phyloP scores from a whole-genome alignment of 2,329 filamentous ascomycete species.

The Xylaria sp. region DNA sequence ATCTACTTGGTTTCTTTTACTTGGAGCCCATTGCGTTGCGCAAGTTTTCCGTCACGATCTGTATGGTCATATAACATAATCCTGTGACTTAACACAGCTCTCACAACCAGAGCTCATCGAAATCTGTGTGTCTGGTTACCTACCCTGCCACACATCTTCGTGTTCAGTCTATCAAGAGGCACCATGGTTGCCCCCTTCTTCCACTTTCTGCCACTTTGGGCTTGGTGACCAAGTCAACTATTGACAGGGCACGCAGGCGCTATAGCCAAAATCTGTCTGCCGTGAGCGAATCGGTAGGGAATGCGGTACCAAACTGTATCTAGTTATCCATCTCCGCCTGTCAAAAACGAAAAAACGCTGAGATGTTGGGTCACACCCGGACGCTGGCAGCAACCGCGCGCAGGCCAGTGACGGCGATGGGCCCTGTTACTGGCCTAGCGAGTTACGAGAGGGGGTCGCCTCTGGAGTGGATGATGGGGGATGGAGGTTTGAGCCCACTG shows the following conservation, averaged over 20 bases:
- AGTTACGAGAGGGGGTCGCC: constrained; percentile 17
- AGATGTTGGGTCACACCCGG: constrained; percentile 35
- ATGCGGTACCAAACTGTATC: constrained; percentile 34
- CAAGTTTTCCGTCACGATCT: not conserved
- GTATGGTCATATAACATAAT: not conserved
- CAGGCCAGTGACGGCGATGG: constrained; percentile 24
- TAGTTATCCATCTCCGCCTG: constrained; percentile 21
- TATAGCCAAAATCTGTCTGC: constrained; percentile 23
- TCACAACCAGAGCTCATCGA: not conserved
- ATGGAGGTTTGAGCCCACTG: constrained; percentile 29
- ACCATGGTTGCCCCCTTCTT: not conserved
- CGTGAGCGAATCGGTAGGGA: constrained; percentile 32
- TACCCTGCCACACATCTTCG: constrained; percentile 25
- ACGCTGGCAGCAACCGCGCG: constrained; percentile 34
- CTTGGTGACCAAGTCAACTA: constrained; percentile 30
- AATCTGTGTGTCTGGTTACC: constrained; percentile 22
- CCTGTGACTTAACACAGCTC: constrained; percentile 3
- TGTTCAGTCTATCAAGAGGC: not conserved
- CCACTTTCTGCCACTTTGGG: not conserved
- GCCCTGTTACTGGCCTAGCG: constrained; percentile 31
- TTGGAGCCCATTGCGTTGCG: not conserved
- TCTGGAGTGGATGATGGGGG: not conserved
- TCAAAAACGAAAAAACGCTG: constrained; percentile 19
- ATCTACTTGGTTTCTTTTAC: not conserved
- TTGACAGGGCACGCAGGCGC: constrained; percentile 31